A percentile compares a stretch with the other conserved stretches of the same genome.
Conservation (phyloP, 2,329 filamentous ascomycete species). For the Nemania serpens region DNA sequence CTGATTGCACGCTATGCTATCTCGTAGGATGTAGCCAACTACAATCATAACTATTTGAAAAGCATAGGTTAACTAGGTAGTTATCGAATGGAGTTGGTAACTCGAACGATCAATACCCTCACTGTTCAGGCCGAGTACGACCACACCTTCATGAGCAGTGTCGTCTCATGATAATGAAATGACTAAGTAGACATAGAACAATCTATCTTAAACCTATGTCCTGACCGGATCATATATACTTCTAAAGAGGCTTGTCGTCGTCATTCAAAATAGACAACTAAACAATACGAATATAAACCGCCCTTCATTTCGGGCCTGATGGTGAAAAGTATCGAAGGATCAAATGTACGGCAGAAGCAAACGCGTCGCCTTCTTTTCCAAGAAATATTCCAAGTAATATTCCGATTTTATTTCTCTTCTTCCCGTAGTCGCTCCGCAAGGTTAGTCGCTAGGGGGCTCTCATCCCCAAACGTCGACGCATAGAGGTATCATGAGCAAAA, state of each 20-base stretch:
- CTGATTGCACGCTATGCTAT: too few relatives aligned
- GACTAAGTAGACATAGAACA: background rate
- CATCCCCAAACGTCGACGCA: background rate
- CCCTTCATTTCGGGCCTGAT: background rate
- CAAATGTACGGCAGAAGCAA: background rate
- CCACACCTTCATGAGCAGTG: too few relatives aligned
- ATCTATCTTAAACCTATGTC: too few relatives aligned
- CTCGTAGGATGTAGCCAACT: too few relatives aligned
- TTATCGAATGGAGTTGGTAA: too few relatives aligned
- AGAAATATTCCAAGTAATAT: background rate
- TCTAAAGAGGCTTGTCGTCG: slow-evolving; percentile 11
- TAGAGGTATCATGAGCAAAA: slow-evolving; percentile 37
- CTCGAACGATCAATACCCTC: too few relatives aligned
- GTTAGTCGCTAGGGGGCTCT: background rate
- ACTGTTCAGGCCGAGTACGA: too few relatives aligned
- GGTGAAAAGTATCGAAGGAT: too few relatives aligned
- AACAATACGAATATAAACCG: slow-evolving; percentile 19
- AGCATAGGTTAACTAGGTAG: too few relatives aligned
- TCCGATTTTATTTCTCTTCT: background rate
- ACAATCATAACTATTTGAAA: too few relatives aligned
- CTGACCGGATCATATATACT: background rate
- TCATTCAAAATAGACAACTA: slow-evolving; percentile 18
- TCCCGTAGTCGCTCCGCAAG: too few relatives aligned
- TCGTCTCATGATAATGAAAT: background rate
- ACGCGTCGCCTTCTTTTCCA: background rate